These are phyloP conservation scores for Penicillium fimorum DNA, from an alignment of 495 filamentous ascomycete species.

Conservation along the genomic window DNA sequence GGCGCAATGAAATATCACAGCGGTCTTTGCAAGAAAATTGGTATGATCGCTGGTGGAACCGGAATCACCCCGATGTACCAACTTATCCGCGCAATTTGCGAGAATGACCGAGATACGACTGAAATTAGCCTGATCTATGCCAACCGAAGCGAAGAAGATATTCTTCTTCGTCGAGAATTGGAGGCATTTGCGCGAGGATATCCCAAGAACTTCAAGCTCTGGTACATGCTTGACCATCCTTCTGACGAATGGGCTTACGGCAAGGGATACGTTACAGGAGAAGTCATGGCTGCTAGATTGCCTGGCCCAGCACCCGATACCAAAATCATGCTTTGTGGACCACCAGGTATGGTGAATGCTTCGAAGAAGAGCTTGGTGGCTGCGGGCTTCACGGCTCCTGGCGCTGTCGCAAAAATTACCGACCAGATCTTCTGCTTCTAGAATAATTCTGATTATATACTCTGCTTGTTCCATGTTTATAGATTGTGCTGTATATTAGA, in stretches of 20 bases:
- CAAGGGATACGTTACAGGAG: constrained; percentile 21
- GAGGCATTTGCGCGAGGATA: constrained; percentile 41
- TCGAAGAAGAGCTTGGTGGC: constrained; percentile 29
- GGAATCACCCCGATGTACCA: constrained; percentile 58
- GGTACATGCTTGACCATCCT: constrained; percentile 41
- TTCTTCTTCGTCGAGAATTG: constrained; percentile 39
- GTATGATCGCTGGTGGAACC: constrained; percentile 51
- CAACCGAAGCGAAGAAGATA: constrained; percentile 35
- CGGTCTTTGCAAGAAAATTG: constrained; percentile 36
- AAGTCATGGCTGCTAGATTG: constrained; percentile 20
- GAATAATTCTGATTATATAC: background rate
- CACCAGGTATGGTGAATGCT: constrained; percentile 34
- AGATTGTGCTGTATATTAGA: background rate
- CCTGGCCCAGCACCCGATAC: constrained; percentile 19
- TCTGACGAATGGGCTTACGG: constrained; percentile 19
- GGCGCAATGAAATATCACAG: constrained; percentile 43
- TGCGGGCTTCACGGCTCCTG: constrained; percentile 29
- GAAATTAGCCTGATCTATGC: constrained; percentile 45
- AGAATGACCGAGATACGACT: constrained; percentile 44
- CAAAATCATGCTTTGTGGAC: constrained; percentile 36
- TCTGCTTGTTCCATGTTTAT: background rate
- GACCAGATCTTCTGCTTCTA: constrained; percentile 36
- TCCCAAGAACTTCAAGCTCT: constrained; percentile 38
- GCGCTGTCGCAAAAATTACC: constrained; percentile 28
- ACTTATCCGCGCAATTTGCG: constrained; percentile 47